Evolutionary conservation across 345 rosid genomes (phyloP).

Genomic region (Erucastrum elatum): DNA sequence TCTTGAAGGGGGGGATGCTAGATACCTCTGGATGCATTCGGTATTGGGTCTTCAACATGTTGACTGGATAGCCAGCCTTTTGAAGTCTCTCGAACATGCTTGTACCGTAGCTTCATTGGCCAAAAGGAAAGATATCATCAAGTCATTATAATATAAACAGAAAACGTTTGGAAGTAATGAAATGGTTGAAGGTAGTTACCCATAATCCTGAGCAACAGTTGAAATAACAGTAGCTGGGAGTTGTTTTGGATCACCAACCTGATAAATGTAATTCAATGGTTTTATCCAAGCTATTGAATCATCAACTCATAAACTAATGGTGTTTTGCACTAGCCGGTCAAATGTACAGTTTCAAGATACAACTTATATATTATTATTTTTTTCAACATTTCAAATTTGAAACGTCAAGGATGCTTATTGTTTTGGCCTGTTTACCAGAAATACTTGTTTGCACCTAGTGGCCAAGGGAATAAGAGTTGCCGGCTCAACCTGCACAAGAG

Average conservation of each 20-base stretch:
- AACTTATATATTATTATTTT: neutral
- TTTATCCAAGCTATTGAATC: neutral
- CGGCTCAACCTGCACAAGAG: no score
- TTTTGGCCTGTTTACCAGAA: constrained; percentile 60
- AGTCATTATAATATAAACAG: constrained; percentile 13
- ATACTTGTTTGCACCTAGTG: constrained; percentile 95
- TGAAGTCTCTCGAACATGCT: constrained; percentile 97
- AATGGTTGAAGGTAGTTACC: constrained; percentile 49
- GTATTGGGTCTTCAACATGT: constrained; percentile 90
- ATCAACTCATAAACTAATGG: constrained; percentile 4
- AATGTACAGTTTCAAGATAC: constrained; percentile 12
- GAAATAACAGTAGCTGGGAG: constrained; percentile 98
- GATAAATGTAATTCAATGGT: neutral
- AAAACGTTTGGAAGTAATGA: neutral
- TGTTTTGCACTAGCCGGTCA: neutral
- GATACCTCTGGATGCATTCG: constrained; percentile 97
- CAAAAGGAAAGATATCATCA: neutral
- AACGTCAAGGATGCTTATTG: neutral
- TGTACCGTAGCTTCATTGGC: constrained; percentile 68
- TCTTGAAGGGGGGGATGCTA: neutral
- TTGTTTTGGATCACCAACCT: constrained; percentile 98
- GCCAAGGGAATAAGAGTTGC: constrained; percentile 78
- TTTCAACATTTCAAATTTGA: neutral
- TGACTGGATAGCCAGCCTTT: constrained; percentile 92
- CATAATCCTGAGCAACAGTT: constrained; percentile 63